Base-by-base conservation (phyloP, 202 grass and related monocot species). In the Brachypodium distachyon region DNA sequence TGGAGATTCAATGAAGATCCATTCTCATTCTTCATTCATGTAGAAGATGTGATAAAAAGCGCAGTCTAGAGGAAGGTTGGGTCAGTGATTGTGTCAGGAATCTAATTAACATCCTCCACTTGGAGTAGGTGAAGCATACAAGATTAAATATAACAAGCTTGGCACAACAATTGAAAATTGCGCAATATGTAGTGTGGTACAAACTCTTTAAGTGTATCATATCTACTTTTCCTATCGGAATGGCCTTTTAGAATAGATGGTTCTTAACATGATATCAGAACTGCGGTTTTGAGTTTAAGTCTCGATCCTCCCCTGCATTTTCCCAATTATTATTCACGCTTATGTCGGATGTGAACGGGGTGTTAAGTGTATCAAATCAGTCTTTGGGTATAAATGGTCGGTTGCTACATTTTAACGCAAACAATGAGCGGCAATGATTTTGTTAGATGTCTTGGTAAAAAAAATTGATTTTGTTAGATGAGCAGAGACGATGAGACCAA, bases 151-250 rank as follows among this genome's bases (percentile, higher is more conserved):
- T 25, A 67, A 44, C 36, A 40, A 61, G 18, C 25, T 68, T 50
- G 70, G 83, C 70, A 43, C 61, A 44, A 6, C 70, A 75, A 86
- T 81, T 54, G 70, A 81, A 84, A 80, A 74, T 23, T 49, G 12
- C 50, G 32, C 23, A 44, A 61, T 73, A 49, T 29, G 42, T 26
- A 53, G 13, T 43, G 42, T 29, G 33, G n/a, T n/a, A n/a, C n/a
- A n/a, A n/a, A n/a, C n/a, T n/a, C n/a, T n/a, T n/a, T n/a, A n/a
- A n/a, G n/a, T n/a, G n/a, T n/a, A n/a, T n/a, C n/a, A n/a, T n/a
- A n/a, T n/a, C n/a, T n/a, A n/a, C n/a, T n/a, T n/a, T n/a, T n/a
- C n/a, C n/a, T n/a, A n/a, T n/a, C n/a, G n/a, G n/a, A n/a, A n/a
- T n/a, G n/a, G n/a, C n/a, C n/a, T n/a, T n/a, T n/a, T n/a, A n/a